Conservation (phyloP, 768 basidiomycete species). For the Panellus pusillus region DNA sequence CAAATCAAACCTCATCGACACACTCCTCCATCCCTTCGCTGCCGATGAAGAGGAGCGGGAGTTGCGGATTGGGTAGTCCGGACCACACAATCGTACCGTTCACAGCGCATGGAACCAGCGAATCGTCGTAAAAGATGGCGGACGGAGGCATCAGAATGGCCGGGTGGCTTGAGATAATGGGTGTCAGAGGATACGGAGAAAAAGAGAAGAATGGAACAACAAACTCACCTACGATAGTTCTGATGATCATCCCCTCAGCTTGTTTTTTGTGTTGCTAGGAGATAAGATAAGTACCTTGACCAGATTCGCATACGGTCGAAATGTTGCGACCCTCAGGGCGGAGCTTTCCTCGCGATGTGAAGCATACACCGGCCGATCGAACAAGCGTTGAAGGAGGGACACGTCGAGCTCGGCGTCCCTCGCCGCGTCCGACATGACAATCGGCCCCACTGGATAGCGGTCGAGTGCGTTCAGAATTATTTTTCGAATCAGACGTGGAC, state of each 20-base stretch:
- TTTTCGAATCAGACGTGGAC: constrained; percentile 13
- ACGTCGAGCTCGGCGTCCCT: constrained; percentile 46
- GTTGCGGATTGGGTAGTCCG: constrained; percentile 35
- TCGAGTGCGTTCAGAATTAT: background rate
- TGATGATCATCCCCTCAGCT: background rate
- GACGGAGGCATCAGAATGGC: constrained; percentile 56
- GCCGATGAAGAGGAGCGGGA: constrained; percentile 48
- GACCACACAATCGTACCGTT: constrained; percentile 45
- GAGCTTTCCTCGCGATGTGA: constrained; percentile 16
- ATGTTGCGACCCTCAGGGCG: constrained; percentile 5
- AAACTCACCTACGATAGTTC: constrained; percentile 20
- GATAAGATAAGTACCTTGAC: constrained; percentile 37
- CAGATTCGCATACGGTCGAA: constrained; percentile 40
- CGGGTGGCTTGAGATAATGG: constrained; percentile 37
- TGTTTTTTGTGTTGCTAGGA: background rate
- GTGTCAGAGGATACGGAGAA: background rate
- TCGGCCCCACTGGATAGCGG: constrained; percentile 42
- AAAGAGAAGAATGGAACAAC: background rate
- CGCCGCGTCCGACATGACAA: constrained; percentile 45
- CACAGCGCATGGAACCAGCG: constrained; percentile 43
- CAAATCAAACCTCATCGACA: constrained; percentile 39
- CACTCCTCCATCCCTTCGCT: constrained; percentile 41
- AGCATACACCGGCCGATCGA: constrained; percentile 42
- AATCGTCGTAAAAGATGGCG: constrained; percentile 53
- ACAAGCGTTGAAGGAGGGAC: constrained; percentile 49